Evolutionary conservation across 176 grass and related monocot genomes (phyloP).

Genomic region (Urochloa ruziziensis): DNA sequence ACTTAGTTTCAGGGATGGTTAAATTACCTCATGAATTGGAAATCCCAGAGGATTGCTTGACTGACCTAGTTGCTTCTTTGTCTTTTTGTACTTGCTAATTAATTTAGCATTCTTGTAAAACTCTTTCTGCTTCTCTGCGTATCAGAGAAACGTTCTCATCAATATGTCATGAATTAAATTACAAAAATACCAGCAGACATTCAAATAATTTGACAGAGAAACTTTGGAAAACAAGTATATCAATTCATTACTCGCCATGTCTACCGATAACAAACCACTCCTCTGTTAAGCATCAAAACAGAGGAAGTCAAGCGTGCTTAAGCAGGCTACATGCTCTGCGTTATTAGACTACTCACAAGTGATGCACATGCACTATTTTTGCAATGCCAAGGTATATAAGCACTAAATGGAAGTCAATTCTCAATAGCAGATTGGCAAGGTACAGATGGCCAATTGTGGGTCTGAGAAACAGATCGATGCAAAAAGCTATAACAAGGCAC

Average conservation of each 20-base stretch:
- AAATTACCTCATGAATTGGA: slow-evolving; percentile 49
- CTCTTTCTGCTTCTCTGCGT: slow-evolving; percentile 80
- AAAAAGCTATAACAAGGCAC: not conserved
- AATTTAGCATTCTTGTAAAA: slow-evolving; percentile 90
- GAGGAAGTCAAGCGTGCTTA: not conserved
- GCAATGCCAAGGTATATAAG: not conserved
- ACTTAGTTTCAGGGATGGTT: not conserved
- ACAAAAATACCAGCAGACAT: not conserved
- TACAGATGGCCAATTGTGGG: not conserved
- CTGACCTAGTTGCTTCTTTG: slow-evolving; percentile 49
- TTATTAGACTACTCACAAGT: not conserved
- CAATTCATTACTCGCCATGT: not conserved
- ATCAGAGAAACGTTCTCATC: not conserved
- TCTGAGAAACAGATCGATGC: not conserved
- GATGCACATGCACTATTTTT: not conserved
- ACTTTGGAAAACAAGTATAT: not conserved
- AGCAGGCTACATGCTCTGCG: not conserved
- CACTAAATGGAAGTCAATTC: not conserved
- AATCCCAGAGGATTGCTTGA: slow-evolving; percentile 24
- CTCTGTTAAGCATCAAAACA: not conserved
- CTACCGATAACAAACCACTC: not conserved
- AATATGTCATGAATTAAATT: not conserved
- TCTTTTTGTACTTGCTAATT: slow-evolving; percentile 69
- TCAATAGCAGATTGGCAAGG: not conserved
- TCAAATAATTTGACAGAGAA: not conserved